phyloP scores from a whole-genome alignment of 179 eudicot species.

The Patellifolia procumbens region DNA sequence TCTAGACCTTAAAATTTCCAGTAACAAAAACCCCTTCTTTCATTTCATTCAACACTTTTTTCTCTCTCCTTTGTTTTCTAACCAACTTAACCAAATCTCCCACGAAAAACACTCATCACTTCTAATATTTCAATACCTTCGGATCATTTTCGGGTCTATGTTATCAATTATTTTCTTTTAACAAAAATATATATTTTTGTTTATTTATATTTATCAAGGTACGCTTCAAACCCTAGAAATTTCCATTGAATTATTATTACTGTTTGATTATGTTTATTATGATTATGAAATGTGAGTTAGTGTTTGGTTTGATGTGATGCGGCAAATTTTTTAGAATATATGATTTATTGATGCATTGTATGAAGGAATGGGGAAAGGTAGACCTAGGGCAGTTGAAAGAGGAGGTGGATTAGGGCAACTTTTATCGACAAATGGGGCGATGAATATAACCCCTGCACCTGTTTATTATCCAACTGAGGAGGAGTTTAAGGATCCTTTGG shows the following conservation, averaged over 20 bases:
- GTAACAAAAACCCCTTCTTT: not conserved
- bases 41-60: not conserved
- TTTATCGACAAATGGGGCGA: slow-evolving; percentile 41
- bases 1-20: slow-evolving; percentile 18
- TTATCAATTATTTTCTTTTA: not conserved
- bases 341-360: slow-evolving; percentile 31
- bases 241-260: not conserved
- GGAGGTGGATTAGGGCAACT: slow-evolving; percentile 71
- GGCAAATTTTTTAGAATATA: not conserved
- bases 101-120: slow-evolving; percentile 44
- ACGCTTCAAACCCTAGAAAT: slow-evolving; percentile 36
- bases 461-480: slow-evolving; percentile 90
- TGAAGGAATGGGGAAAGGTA: slow-evolving; percentile 86
- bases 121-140: slow-evolving; percentile 22
- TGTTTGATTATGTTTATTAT: not conserved
- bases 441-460: slow-evolving; percentile 68
- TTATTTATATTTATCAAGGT: slow-evolving; percentile 26
- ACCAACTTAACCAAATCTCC: slow-evolving; percentile 57
- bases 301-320: slow-evolving; percentile 20
- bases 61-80: slow-evolving; percentile 25
- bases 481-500: slow-evolving; percentile 89
- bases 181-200: not conserved
- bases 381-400: slow-evolving; percentile 86
- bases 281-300: slow-evolving; percentile 16
- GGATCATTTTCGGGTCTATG: slow-evolving; percentile 23